A percentile compares a stretch with the other conserved stretches of the same genome.
phyloP scores from a whole-genome alignment of 306 rosid species.

The Quillaja saponaria region DNA sequence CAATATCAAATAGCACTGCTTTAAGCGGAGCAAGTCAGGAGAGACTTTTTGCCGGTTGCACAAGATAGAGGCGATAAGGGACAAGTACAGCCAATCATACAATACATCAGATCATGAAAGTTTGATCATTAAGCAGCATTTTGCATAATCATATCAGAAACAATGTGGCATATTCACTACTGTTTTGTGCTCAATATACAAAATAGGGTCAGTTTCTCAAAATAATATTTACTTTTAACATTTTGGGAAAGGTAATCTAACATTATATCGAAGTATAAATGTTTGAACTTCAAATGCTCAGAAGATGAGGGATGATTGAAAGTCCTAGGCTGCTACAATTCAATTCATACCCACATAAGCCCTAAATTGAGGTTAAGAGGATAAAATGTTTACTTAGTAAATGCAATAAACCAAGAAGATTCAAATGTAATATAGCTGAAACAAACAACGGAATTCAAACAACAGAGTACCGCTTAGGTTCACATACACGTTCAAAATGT shows the following conservation, averaged over 20 bases:
- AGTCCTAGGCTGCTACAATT: too few relatives aligned
- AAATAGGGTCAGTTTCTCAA: too few relatives aligned
- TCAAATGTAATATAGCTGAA: neutral
- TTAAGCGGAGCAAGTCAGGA: conserved; percentile 66
- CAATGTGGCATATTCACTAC: too few relatives aligned
- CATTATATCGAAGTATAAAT: too few relatives aligned
- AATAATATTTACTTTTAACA: neutral
- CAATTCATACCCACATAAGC: neutral
- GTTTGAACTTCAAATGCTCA: too few relatives aligned
- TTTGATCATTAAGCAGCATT: too few relatives aligned
- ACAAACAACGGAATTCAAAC: neutral
- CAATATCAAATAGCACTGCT: conserved; percentile 88
- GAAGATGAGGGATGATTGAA: too few relatives aligned
- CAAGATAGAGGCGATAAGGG: conserved; percentile 31
- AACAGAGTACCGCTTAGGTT: neutral
- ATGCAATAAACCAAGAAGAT: neutral
- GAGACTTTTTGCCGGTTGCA: conserved; percentile 60
- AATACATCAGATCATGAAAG: neutral
- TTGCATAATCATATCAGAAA: too few relatives aligned
- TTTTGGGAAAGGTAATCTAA: neutral
- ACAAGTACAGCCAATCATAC: neutral
- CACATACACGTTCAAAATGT: conserved; percentile 78
- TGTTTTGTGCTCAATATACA: too few relatives aligned
- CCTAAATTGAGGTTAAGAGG: neutral
- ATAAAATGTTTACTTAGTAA: neutral